These are phyloP conservation scores for Neoarthrinium moseri DNA, from an alignment of 2,329 filamentous ascomycete species.

Conservation along the genomic window DNA sequence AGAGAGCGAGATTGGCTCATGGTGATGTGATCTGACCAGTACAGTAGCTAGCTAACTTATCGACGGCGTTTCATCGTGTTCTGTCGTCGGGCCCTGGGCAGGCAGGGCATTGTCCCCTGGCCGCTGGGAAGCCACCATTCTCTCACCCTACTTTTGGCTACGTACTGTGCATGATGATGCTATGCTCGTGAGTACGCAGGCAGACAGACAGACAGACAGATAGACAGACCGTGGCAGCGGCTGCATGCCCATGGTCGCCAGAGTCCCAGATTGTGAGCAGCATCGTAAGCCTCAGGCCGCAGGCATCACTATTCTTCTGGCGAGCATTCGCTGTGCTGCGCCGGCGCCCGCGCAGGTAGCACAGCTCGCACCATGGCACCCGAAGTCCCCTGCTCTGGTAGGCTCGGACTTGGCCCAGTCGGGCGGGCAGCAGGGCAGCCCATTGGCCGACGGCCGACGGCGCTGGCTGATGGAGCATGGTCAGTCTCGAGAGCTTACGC, in stretches of 20 bases:
- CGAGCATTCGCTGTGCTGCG: not conserved
- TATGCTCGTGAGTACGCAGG: too few species aligned
- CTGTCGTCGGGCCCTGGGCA: too few species aligned
- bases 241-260: not conserved
- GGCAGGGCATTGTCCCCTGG: too few species aligned
- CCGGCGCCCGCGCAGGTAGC: not conserved
- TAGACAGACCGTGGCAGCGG: not conserved
- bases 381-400: conserved; percentile 1
- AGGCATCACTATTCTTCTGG: conserved; percentile 1
- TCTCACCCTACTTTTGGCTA: too few species aligned
- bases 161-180: too few species aligned
- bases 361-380: not conserved
- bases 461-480: not conserved
- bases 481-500: conserved; percentile 9
- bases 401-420: conserved; percentile 3
- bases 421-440: not conserved
- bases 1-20: too few species aligned
- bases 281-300: conserved; percentile 11
- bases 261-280: not conserved
- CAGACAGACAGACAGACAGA: not conserved
- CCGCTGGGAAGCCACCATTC: too few species aligned
- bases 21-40: too few species aligned
- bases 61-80: too few species aligned
- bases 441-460: not conserved
- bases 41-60: too few species aligned